phyloP scores from a whole-genome alignment of 176 grass and related monocot species.

The Zoysia japonica region DNA sequence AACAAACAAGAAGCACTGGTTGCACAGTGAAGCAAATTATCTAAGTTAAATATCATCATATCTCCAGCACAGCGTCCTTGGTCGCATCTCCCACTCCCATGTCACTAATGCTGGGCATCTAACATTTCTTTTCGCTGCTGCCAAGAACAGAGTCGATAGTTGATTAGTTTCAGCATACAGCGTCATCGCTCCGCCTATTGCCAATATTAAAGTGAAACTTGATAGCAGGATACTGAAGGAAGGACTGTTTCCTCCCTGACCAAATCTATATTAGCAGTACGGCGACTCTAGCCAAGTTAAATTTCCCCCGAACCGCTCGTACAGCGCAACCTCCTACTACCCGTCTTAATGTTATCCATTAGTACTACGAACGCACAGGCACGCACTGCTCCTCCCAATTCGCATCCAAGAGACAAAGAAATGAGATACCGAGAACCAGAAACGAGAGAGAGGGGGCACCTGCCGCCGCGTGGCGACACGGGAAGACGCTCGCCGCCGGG shows the following conservation, averaged over 20 bases:
- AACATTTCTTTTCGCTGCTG: not conserved
- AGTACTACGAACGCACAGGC: not conserved
- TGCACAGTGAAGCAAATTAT: not conserved
- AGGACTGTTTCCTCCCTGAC: not conserved
- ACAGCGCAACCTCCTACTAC: not conserved
- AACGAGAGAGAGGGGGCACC: conserved; percentile 21
- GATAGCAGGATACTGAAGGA: not conserved
- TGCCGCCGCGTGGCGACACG: not conserved
- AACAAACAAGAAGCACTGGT: not conserved
- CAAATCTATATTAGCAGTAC: not conserved
- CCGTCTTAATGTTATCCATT: conserved; percentile 15
- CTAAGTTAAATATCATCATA: not conserved
- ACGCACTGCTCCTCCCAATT: not conserved
- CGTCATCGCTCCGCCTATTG: not conserved
- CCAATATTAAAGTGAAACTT: not conserved
- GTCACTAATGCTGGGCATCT: not conserved
- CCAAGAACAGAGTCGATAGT: not conserved
- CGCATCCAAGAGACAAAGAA: conserved; percentile 11
- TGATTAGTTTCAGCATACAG: not conserved
- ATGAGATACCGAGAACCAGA: not conserved
- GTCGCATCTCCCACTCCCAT: not conserved
- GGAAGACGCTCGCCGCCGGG: conserved; percentile 33
- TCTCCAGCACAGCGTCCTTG: not conserved
- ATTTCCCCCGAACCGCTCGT: not conserved
- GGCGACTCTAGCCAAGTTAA: not conserved